Base-by-base conservation (phyloP, 345 rosid species). In the Salix arbutifolia region DNA sequence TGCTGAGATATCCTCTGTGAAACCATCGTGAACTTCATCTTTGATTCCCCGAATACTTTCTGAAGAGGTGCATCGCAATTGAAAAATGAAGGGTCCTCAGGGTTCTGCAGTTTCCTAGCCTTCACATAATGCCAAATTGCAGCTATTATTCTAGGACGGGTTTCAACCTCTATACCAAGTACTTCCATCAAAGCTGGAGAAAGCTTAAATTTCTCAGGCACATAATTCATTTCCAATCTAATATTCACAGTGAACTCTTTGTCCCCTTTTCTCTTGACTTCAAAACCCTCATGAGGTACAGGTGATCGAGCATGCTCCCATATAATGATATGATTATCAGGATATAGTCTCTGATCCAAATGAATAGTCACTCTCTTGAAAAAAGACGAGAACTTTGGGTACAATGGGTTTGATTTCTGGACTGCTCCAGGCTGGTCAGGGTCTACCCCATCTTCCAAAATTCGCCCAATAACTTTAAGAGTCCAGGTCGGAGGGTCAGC, bases 71-170 rank as follows among this genome's bases (percentile, higher is more conserved):
- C 81, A 77, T 96, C 99, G 74, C 99, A 96, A 74, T 77, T 86
- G 75, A 96, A 93, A 81, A 72, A 86, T 7, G 99, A 91, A 7
- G 99, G 96, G 66, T 96, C 99, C 74, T 90, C 90, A 19, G 93
- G 91, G 83, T 86, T 89, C 89, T 93, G 99, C 85, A 96, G 71
- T 83, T 93, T 96, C 84, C 97, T 91, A 61, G 98, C 99, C 86
- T 96, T 96, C 28, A 93, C 99, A 77, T 96, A 96, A 82, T 96
- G 99, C 99, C 99, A 96, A 77, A 96, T 88, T 37, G 96, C 96
- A 80, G 97, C 97, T n/a, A 96, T 93, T 70, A 93, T 90, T 86
- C 99, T 89, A 4, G 99, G 98, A 50, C 98, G 91, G 13, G 96
- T 93, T 73, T 93, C 99, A 69, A 93, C 99, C 79, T 96, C 99